Percentiles rank a stretch among this genome's conserved stretches.
Evolutionary conservation across 2,329 filamentous ascomycete genomes (phyloP).

Genomic region (Colletotrichum sp.): DNA sequence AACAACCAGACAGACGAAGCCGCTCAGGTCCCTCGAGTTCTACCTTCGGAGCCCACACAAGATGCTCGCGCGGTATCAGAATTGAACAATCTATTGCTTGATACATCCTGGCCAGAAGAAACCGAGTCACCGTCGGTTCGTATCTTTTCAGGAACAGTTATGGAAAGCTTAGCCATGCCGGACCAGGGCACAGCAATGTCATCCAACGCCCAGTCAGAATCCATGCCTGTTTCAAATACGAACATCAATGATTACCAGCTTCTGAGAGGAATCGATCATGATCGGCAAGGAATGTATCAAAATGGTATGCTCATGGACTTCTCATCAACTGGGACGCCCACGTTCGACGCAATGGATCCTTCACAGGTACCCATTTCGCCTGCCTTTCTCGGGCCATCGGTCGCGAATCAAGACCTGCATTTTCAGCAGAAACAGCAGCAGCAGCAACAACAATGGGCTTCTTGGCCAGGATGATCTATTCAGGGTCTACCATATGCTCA

Average conservation of each 20-base stretch:
- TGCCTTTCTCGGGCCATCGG: neutral
- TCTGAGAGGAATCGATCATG: neutral
- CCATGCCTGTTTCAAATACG: neutral
- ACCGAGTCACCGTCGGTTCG: neutral
- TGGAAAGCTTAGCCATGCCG: neutral
- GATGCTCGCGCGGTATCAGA: neutral
- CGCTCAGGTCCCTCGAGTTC: neutral
- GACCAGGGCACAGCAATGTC: neutral
- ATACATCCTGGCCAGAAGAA: neutral
- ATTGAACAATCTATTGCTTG: neutral
- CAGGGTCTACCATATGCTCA: neutral
- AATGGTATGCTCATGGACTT: neutral
- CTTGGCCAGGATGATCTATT: conserved; percentile 5
- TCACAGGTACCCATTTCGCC: neutral
- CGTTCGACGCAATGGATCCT: neutral
- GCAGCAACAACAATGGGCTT: neutral
- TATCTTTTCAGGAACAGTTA: neutral
- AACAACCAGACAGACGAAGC: neutral
- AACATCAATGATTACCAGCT: neutral
- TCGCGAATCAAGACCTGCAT: neutral
- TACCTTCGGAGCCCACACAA: neutral
- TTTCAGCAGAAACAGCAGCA: neutral
- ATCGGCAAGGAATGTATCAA: neutral
- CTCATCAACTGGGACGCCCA: neutral
- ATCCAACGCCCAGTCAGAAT: neutral